Percentiles rank a stretch among this genome's conserved stretches.
Evolutionary conservation across 192 early-diverging fungal genomes (phyloP).

Genomic region (Kappamyces sp.): DNA sequence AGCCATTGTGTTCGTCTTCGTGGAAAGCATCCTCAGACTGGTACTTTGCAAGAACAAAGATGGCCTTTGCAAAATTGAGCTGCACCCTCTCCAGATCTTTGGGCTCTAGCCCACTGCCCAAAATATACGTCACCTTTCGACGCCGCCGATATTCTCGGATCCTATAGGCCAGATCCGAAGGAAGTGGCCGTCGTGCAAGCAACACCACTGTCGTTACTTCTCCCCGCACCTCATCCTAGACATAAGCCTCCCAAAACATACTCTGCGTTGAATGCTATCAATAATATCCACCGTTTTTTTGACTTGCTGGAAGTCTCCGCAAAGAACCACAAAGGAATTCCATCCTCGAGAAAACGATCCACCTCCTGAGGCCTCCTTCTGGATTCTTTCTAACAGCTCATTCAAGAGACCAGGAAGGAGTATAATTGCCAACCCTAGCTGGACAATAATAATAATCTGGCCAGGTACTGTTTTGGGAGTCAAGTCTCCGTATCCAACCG

Average conservation of each 20-base stretch:
- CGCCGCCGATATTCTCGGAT: conserved; percentile 20
- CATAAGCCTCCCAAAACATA: not conserved
- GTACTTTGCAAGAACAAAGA: not conserved
- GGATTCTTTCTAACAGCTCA: conserved; percentile 21
- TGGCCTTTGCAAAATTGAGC: conserved; percentile 18
- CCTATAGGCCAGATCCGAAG: conserved; percentile 17
- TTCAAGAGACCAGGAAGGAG: conserved; percentile 48
- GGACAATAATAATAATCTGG: conserved; percentile 49
- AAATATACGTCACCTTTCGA: conserved; percentile 30
- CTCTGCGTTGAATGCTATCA: conserved; percentile 22
- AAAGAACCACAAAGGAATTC: conserved; percentile 28
- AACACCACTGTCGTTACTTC: conserved; percentile 23
- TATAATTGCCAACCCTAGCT: conserved; percentile 48
- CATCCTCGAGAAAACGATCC: conserved; percentile 26
- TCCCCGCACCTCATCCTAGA: no score
- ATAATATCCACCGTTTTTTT: conserved; percentile 22
- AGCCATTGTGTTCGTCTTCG: conserved; percentile 66
- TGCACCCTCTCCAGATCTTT: conserved; percentile 32
- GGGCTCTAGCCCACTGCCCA: conserved; percentile 29
- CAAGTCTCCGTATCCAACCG: conserved; percentile 71
- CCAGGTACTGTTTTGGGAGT: conserved; percentile 49
- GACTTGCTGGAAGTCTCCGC: conserved; percentile 21
- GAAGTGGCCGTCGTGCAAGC: conserved; percentile 19
- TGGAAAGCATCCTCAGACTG: conserved; percentile 7
- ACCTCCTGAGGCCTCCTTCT: conserved; percentile 20